phyloP scores from a whole-genome alignment of 306 rosid species.

The Glycine soja region DNA sequence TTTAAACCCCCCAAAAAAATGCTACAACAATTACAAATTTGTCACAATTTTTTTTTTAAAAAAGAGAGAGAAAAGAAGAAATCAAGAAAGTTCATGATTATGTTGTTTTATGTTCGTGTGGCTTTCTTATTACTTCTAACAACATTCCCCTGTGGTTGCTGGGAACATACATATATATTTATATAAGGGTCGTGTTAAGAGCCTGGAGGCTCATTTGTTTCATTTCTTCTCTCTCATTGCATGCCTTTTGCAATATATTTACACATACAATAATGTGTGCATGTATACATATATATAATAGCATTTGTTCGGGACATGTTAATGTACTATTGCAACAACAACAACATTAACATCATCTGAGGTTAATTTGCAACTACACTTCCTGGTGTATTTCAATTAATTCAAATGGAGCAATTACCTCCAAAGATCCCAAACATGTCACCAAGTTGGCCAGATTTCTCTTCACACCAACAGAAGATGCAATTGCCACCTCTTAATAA shows the following conservation, averaged over 20 bases:
- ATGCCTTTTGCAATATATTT: constrained; percentile 10
- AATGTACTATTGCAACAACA: not conserved
- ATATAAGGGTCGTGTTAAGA: constrained; percentile 42
- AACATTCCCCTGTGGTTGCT: constrained; percentile 41
- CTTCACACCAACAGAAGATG: constrained; percentile 45
- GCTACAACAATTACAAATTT: not conserved
- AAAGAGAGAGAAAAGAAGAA: not conserved
- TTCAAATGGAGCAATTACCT: constrained; percentile 86
- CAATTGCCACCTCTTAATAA: constrained; percentile 30
- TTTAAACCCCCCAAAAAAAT: constrained; percentile 20
- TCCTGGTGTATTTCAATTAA: too few relatives aligned
- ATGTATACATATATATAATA: not conserved
- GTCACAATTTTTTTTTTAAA: not conserved
- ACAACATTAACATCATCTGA: not conserved
- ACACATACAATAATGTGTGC: constrained; percentile 22
- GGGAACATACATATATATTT: constrained; percentile 24
- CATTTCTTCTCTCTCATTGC: constrained; percentile 33
- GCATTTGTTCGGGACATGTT: constrained; percentile 17
- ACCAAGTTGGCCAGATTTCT: constrained; percentile 73
- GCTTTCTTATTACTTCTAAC: constrained; percentile 44
- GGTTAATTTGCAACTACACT: not conserved
- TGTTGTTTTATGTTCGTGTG: constrained; percentile 23
- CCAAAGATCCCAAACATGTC: constrained; percentile 87
- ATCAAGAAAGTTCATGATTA: not conserved
- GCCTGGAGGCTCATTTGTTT: constrained; percentile 42